These are phyloP conservation scores for Chrysosphaeria jannelii DNA, from an alignment of 2,329 filamentous ascomycete species.

Conservation along the genomic window DNA sequence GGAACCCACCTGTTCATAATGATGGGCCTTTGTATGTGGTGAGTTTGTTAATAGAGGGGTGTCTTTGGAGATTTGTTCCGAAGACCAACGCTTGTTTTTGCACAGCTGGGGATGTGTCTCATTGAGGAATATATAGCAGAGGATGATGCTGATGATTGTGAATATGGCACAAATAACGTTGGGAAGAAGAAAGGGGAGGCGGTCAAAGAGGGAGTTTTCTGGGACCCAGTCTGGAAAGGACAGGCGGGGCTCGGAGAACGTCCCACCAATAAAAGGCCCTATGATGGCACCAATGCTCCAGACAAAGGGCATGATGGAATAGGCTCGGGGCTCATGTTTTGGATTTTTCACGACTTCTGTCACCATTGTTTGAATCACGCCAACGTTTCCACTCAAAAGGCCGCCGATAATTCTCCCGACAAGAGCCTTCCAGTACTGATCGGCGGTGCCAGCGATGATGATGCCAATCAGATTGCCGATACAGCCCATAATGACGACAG, in stretches of 20 bases:
- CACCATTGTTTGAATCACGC: conserved; percentile 79
- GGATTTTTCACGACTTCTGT: conserved; percentile 60
- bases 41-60: conserved; percentile 16
- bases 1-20: conserved; percentile 5
- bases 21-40: conserved; percentile 1
- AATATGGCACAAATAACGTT: conserved; percentile 59
- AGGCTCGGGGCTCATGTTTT: conserved; percentile 66
- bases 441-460: conserved; percentile 52
- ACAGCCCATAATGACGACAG: conserved; percentile 55
- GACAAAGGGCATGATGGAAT: conserved; percentile 79
- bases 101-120: conserved; percentile 70
- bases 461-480: conserved; percentile 58
- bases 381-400: conserved; percentile 71
- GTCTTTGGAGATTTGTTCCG: conserved; percentile 32
- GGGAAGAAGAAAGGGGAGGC: conserved; percentile 64
- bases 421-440: conserved; percentile 61
- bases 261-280: conserved; percentile 64
- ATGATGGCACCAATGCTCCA: conserved; percentile 79
- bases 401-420: conserved; percentile 49
- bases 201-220: conserved; percentile 35
- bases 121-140: conserved; percentile 54
- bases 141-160: conserved; percentile 46
- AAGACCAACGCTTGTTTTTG: conserved; percentile 14
- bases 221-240: conserved; percentile 47
- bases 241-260: conserved; percentile 48